Base-by-base conservation (phyloP, 1,284 basidiomycete genomes). In the Ustilago loliicola region DNA sequence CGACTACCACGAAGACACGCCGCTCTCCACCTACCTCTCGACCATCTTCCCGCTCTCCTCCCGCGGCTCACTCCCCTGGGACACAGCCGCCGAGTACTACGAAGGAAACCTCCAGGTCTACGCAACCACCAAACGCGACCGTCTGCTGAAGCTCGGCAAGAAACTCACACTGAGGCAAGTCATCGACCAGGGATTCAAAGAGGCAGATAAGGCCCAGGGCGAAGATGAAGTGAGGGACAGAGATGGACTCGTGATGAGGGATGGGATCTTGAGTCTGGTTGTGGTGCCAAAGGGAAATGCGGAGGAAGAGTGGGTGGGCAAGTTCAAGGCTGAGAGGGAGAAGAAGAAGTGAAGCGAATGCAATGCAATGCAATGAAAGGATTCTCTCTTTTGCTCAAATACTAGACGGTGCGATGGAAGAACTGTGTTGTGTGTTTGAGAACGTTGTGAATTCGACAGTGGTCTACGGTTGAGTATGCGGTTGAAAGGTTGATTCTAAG, bases 141-240 rank as follows among this genome's bases (percentile, higher is more conserved):
- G 94, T 34, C 87, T 98, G 60, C 88, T 99, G 72, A 98, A 96
- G 87, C 90, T 96, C 11, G 96, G 96, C 2, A 93, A 92, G 87
- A 94, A 93, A 84, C 91, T 96, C 90, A 92, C 92, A 2, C 87
- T 98, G 70, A 88, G 90, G 42, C 92, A 96, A 83, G 91, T 96
- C 7, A 91, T 91, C 58, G 82, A 83, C 23, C 81, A 85, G 47
- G 85, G 66, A 3, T 82, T 79, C 72, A 89, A 89, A 63, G 90
- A 90, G 1, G 90, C 91, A 0, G 61, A 67, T 30, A 27, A 13
- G 17, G 21, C 15, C 1, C 52, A 51, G 32, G 77, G 71, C 1
- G 40, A 55, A 19, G 60, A 74, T 34, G 91, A 91, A 80, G 88
- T 89, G 7, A 91, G 90, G 47, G 88, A 89, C 64, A 88, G 86